Base-by-base conservation (phyloP, 2,329 filamentous ascomycete species). In the Ascosphaera apis region DNA sequence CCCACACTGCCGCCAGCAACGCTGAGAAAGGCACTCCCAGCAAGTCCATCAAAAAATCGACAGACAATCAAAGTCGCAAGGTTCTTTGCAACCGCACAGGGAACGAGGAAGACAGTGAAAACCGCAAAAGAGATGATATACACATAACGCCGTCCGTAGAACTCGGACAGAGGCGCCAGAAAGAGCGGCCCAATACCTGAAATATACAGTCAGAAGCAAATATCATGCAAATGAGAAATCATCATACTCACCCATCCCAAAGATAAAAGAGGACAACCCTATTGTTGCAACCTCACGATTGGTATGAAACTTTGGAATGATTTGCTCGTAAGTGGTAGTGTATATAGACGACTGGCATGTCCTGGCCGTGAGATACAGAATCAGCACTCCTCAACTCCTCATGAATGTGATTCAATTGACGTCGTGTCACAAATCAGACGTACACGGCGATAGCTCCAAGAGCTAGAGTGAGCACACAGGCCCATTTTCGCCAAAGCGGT, bases 261-360 rank as follows among this genome's bases (percentile, higher is more conserved):
- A 65, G 34, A 92, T 82, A 48, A 84, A 93, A 1, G 77, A 64
- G 0, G 79, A 83, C 36, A 93, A 59, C 0, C 84, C 86, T 7
- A 92, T 54, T 2, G 81, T 82, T 9, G 76, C 80, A 16, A 91
- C 66, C 35, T 80, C 61, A 38, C 69, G 66, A 0, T 77, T 76
- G 45, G 68, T 67, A 43, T 68, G 57, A 46, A 92, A 91, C 40
- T 91, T 78, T 17, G 62, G 57, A 42, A 75, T 70, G 55, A 92
- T 70, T 53, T 88, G 77, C 13, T 48, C 50, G 52, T 92, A 93
- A 0, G 79, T 88, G 9, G 71, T 70, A 0, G 82, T 86, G 54
- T 93, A 92, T 46, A 91, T 72, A n/a, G 82, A 88, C 34, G 77
- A 84, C 1, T 79, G 71, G 50, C 76, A 82, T 6, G 83, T 91